Evolutionary conservation across 805 yeast genomes (phyloP), one percentile per base, ranked within the genome.

Genomic region (Ogataea sp.): DNA sequence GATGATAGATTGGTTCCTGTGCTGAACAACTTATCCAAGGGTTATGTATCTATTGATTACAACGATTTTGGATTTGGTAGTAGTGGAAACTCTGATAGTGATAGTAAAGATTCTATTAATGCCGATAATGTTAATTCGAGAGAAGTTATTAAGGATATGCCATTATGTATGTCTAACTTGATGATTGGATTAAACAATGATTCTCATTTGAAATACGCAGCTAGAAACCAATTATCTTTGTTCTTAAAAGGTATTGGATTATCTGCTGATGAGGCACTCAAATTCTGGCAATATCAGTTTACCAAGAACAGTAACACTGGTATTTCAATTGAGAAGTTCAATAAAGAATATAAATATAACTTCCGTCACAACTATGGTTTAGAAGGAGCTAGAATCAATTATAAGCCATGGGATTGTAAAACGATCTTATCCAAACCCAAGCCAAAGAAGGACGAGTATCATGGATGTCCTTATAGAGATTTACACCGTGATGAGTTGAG

Each of bases 381-480:
- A 42, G 37, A 86, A 62, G 99, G 98, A 49, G 81, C 82, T 11
- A 67, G 96, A 43, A 82, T 78, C 51, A 84, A 87, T 50, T 88
- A 87, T 61, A 75, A 75, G 51, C 95, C 97, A 3, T 75, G 83
- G 81, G 83, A 80, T 55, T 93, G 97, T 65, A 73, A 77, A 30
- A 78, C 81, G 2, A 86, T 93, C 32, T 59, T 86, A 42, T 68
- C 77, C 21, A 80, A 80, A 48, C 86, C 87, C 7, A 73, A 79
- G 46, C 88, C 95, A 0, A 65, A 67, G 10, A 63, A 68, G 34
- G 68, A 71, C 36, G 95, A 89, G 48, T 73, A 65, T 43, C 96
- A 90, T 55, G 98, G 98, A 2, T 90, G 97, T 60, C 97, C 97
- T 5, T 93, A 84, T 61, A 67, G 95, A 39, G 90, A 83, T 51